Evolutionary conservation across 352 stramenopile genomes (phyloP), one percentile per base, ranked within the genome.

Genomic region (Bremia lactucae): DNA sequence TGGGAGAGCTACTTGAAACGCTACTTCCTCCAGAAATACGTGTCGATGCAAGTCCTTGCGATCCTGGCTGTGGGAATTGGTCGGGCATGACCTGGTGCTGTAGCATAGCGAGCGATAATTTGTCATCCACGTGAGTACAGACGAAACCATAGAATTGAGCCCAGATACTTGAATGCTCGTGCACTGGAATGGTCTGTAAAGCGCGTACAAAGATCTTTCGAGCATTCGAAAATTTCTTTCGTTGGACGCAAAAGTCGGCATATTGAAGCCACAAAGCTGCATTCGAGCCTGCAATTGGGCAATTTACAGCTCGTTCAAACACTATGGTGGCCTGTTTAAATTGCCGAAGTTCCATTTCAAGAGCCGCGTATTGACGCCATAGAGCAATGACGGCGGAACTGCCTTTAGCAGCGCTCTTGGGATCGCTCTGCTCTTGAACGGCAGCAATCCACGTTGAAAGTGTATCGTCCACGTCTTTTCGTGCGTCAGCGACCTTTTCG

Each of bases 321-420:
- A 87, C 73, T 43, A 83, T 86, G 6, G 76, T 88, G 28, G 76
- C 74, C 54, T 88, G 76, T 45, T 88, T 88, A 49, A 88, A 88
- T 62, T 88, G 76, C 9, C 76, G 71, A 39, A 88, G 49, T 23
- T 82, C 76, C 34, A 86, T 81, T 58, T 88, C 76, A 31, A 88
- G 55, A 38, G 66, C 68, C n/a, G 73, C 72, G 49, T 86, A 88
- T n/a, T 56, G 42, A 2, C 59, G 35, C 66, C 70, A 88, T 6
- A 72, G 39, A 7, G 59, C 52, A 16, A 80, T 56, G 7, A 86
- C 58, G 29, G 37, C 50, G 5, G 21, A 52, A 51, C 23, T 65
- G 59, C 25, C 44, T 46, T 14, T 36, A 3, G 36, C 53, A 7
- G 2, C 28, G n/a, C 13, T 46, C 34, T 13, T 35, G 9, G 36